Evolutionary conservation across 345 rosid genomes (phyloP).

Genomic region (Nasturtium officinale): DNA sequence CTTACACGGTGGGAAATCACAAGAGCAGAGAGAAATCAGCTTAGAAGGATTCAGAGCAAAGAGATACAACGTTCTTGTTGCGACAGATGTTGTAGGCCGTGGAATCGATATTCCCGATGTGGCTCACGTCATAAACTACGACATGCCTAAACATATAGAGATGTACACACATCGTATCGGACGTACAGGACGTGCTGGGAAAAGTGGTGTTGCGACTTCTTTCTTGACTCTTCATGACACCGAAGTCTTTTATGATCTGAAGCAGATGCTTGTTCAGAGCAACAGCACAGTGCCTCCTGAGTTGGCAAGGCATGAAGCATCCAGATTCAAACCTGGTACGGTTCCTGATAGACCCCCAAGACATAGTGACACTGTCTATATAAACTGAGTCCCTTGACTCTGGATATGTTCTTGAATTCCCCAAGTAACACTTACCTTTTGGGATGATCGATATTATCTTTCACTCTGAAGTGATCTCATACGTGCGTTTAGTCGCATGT

Average conservation of each 20-base stretch:
- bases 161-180: constrained; percentile 96
- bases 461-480: constrained; percentile 19
- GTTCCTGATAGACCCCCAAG: constrained; percentile 93
- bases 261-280: constrained; percentile 96
- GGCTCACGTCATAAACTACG: constrained; percentile 90
- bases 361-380: constrained; percentile 81
- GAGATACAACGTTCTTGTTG: constrained; percentile 88
- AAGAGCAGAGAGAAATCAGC: constrained; percentile 93
- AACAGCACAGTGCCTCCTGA: constrained; percentile 91
- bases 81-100: constrained; percentile 95
- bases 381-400: constrained; percentile 54
- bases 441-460: constrained; percentile 13
- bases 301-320: constrained; percentile 91
- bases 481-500: constrained; percentile 28
- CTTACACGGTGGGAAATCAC: constrained; percentile 93
- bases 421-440: constrained; percentile 5
- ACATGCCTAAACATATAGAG: constrained; percentile 88
- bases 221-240: constrained; percentile 80
- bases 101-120: constrained; percentile 97
- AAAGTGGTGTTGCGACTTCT: constrained; percentile 90
- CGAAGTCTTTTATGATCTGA: constrained; percentile 92
- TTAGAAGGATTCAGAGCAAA: constrained; percentile 88
- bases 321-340: constrained; percentile 90
- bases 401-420: constrained; percentile 14
- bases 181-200: constrained; percentile 96